phyloP scores from a whole-genome alignment of 106 monocot species.

The Dendrobium officinale region DNA sequence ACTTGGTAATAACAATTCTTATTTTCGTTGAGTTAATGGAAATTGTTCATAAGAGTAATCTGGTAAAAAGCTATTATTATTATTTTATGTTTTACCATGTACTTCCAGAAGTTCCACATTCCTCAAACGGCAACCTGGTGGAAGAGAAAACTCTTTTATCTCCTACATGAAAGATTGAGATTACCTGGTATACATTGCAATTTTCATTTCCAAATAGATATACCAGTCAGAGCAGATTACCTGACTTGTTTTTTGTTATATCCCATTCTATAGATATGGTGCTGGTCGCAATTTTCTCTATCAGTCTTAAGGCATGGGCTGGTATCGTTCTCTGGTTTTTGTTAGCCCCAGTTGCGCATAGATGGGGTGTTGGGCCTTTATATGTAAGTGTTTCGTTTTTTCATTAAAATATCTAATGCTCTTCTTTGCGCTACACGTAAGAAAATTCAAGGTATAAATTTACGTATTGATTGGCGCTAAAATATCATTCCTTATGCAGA shows the following conservation, averaged over 20 bases:
- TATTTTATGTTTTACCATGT: conserved; percentile 1
- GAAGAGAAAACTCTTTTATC: conserved; percentile 64
- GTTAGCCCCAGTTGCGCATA: conserved; percentile 83
- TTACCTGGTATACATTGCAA: conserved; percentile 54
- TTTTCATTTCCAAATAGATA: neutral
- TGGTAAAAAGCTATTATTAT: neutral
- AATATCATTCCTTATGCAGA: conserved; percentile 31
- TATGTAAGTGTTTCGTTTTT: conserved; percentile 57
- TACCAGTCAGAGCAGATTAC: conserved; percentile 1
- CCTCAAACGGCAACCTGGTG: conserved; percentile 60
- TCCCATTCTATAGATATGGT: conserved; percentile 63
- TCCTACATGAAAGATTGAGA: conserved; percentile 76
- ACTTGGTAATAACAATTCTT: conserved; percentile 42
- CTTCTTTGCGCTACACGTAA: neutral
- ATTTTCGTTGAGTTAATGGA: neutral
- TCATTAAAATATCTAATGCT: neutral
- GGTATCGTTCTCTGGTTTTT: conserved; percentile 71
- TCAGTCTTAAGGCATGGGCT: conserved; percentile 77
- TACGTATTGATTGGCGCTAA: neutral
- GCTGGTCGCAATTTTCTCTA: conserved; percentile 80
- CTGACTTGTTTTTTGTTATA: conserved; percentile 14
- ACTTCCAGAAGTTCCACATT: conserved; percentile 69
- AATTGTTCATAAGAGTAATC: neutral
- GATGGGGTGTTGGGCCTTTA: conserved; percentile 70
- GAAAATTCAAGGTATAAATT: neutral